Conservation (phyloP, 352 stramenopile genomes). For the Pythium scleroteichum region DNA sequence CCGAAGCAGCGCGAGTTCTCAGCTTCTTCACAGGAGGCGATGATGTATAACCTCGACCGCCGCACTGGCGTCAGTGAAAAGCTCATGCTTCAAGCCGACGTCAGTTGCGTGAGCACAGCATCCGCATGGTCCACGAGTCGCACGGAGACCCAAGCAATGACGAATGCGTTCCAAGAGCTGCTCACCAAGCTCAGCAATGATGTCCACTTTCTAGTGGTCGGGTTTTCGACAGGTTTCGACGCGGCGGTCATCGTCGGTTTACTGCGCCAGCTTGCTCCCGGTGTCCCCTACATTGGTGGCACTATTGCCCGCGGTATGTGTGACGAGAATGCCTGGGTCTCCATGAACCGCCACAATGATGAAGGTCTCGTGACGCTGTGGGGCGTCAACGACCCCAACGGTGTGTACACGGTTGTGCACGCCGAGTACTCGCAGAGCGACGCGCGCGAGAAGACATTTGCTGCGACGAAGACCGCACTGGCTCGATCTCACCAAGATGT, state of each 20-base stretch:
- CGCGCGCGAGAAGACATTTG: constrained; percentile 75
- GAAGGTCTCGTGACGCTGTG: constrained; percentile 82
- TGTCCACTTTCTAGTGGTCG: constrained; percentile 85
- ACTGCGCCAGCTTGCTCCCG: constrained; percentile 71
- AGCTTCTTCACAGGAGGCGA: constrained; percentile 30
- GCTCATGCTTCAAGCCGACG: constrained; percentile 49
- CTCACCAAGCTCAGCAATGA: constrained; percentile 75
- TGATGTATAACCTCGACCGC: constrained; percentile 44
- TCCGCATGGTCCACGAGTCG: constrained; percentile 77
- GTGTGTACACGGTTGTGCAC: constrained; percentile 81
- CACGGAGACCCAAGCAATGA: constrained; percentile 73
- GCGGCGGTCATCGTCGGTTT: constrained; percentile 72
- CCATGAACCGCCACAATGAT: constrained; percentile 83
- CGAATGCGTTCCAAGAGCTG: constrained; percentile 75
- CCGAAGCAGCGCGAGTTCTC: background rate
- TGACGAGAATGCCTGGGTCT: constrained; percentile 87
- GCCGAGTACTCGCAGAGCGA: constrained; percentile 81
- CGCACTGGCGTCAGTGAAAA: constrained; percentile 50
- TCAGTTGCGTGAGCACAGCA: constrained; percentile 65
- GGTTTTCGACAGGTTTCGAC: constrained; percentile 83
- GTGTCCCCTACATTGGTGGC: constrained; percentile 82
- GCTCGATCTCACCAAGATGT: constrained; percentile 52
- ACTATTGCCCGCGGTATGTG: constrained; percentile 85
- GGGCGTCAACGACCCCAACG: constrained; percentile 83
- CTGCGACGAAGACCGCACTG: constrained; percentile 67